Base-by-base conservation (phyloP, 345 rosid genomes). In the Fremontodendron californicum region DNA sequence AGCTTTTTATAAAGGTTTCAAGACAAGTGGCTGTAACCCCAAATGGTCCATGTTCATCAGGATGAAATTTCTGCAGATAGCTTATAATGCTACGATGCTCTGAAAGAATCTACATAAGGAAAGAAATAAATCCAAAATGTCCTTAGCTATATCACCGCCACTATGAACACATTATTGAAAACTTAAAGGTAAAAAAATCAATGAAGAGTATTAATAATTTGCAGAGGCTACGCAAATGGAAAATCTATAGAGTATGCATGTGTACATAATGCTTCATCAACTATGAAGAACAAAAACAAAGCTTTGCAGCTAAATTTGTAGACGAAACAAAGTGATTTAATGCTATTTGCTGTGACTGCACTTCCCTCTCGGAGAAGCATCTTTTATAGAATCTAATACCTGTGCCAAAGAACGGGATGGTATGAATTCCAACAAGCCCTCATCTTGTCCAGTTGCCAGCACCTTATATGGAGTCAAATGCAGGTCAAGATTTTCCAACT, bases 391-490 rank as follows among this genome's bases (percentile, higher is more conserved):
- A 77, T 37, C 25, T 54, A 45, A 61, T 85, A 93, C 99, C 99
- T 89, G 98, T 70, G 97, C 98, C 82, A 96, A 85, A 78, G 97
- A 86, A 55, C 87, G 92, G 65, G 99, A 96, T 40, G 97, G 98
- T 90, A 93, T 90, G 84, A 96, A 96, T 77, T 96, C 98, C 80
- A 96, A 80, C 99, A 96, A 91, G 88, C 98, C 99, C 84, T 96
- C 99, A 78, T 96, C 98, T 82, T 92, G 97, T 77, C 97, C 97
- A 48, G 98, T 93, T 75, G 98, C 99, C 79, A 96, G 92, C 78
- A 96, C 99, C 84, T 90, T 91, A 81, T 88, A 93, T 66, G 98
- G 98, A 79, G 98, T 96, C 78, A 96, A 81, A 78, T 92, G 90
- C 75, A 96, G 84, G 83, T 96, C 98, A 73, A 96, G 93, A 85